Evolutionary conservation across 495 filamentous ascomycete species (phyloP), one percentile per base, ranked within the genome.

Genomic region (Aspergillus asperescens): DNA sequence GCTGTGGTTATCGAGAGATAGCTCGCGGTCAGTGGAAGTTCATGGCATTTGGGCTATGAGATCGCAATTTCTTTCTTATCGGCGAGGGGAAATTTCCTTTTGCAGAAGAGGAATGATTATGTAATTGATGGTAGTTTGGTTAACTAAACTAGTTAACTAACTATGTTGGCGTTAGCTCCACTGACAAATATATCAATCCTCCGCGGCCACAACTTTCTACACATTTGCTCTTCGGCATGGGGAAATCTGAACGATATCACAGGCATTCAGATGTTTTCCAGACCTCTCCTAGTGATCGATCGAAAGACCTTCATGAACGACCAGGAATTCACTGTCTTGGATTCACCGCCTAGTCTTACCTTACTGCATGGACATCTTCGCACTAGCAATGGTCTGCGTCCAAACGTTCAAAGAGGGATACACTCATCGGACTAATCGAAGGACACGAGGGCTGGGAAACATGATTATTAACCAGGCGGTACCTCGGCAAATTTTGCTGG

Each of bases 11-110:
- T 9, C n/a, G 7, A 16, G 13, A 18, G 15, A 32, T 29, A n/a
- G 25, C 20, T 3, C 28, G 15, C 13, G 22, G 39, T 43, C 20
- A 37, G 34, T 41, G 22, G 10, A 16, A 16, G 24, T 28, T 52
- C 54, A 59, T 59, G 50, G 22, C 51, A 49, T 35, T 25, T 10
- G 8, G 19, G 42, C 41, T 27, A 8, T 27, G 37, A 34, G 54
- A 15, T 50, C 48, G 52, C 52, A 63, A 63, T 60, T 63, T 53
- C 59, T 52, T 60, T 63, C 55, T 49, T 54, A 57, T 59, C 59
- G 56, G 54, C 51, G 51, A 56, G 57, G 57, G 60, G 56, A 50
- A 59, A 58, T 50, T 54, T 56, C 48, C 37, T 48, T 46, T 50
- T 48, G 43, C 39, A 54, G 32, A 39, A 47, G 50, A 48, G 50